Evolutionary conservation across 2,329 filamentous ascomycete genomes (phyloP).

Genomic region (Fusarium algeriense): DNA sequence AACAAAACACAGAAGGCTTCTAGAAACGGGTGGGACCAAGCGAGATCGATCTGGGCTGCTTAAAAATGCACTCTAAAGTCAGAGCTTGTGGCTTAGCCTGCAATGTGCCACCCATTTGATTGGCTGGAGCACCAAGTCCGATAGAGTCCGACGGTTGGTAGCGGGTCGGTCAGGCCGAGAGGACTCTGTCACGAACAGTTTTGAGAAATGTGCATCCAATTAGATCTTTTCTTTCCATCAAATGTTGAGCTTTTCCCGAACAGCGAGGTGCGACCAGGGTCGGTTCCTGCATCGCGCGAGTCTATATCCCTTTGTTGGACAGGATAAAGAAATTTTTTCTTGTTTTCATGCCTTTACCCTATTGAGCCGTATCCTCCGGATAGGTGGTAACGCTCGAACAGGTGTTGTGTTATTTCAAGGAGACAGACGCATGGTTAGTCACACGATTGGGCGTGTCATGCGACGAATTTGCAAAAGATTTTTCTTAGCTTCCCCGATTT

Average conservation of each 20-base stretch:
- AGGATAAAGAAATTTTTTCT: slow-evolving; percentile 22
- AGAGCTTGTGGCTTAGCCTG: slow-evolving; percentile 36
- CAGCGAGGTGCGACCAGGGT: slow-evolving; percentile 21
- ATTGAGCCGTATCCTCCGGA: slow-evolving; percentile 24
- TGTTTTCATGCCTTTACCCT: slow-evolving; percentile 13
- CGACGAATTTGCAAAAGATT: slow-evolving; percentile 24
- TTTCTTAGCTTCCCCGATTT: slow-evolving; percentile 14
- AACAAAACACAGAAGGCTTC: slow-evolving; percentile 24
- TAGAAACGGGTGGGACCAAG: slow-evolving; percentile 23
- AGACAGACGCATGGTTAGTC: slow-evolving; percentile 36
- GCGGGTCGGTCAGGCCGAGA: slow-evolving; percentile 44
- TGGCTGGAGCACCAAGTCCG: slow-evolving; percentile 28
- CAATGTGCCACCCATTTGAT: slow-evolving; percentile 30
- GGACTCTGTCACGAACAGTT: slow-evolving; percentile 24
- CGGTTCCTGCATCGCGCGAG: slow-evolving; percentile 34
- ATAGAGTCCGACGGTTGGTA: slow-evolving; percentile 34
- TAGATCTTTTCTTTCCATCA: slow-evolving; percentile 15
- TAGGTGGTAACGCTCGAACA: slow-evolving; percentile 12
- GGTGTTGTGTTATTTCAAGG: slow-evolving; percentile 16
- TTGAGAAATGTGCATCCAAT: slow-evolving; percentile 21
- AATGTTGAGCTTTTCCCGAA: slow-evolving; percentile 11
- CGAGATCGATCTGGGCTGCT: slow-evolving; percentile 38
- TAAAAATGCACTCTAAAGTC: slow-evolving; percentile 14
- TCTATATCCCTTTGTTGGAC: slow-evolving; percentile 1
- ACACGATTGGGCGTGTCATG: slow-evolving; percentile 44